Conservation (phyloP, 495 filamentous ascomycete genomes). For the Chaetomium fimeti region DNA sequence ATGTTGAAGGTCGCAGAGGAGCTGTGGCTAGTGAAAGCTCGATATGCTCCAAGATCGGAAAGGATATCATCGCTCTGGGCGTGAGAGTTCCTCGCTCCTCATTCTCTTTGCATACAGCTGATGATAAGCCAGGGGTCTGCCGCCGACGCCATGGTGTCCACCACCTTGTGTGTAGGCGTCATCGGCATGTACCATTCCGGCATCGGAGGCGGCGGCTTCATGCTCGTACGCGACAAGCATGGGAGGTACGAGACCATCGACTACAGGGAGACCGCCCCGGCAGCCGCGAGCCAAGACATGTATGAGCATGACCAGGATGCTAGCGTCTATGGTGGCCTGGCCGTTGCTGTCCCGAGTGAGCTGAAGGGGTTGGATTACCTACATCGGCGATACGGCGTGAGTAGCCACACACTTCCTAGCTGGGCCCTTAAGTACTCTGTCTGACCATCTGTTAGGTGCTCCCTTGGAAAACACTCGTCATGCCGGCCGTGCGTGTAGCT, state of each 20-base stretch:
- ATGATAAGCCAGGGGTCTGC: constrained; percentile 56
- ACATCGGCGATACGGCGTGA: constrained; percentile 61
- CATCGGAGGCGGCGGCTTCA: constrained; percentile 87
- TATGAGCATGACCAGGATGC: constrained; percentile 50
- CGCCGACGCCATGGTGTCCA: constrained; percentile 71
- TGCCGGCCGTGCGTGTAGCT: constrained; percentile 71
- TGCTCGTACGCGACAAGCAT: constrained; percentile 63
- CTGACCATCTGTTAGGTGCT: constrained; percentile 21
- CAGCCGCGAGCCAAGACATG: constrained; percentile 76
- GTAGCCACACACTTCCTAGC: constrained; percentile 3
- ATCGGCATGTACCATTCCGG: constrained; percentile 88
- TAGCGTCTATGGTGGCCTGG: constrained; percentile 44
- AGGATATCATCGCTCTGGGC: constrained; percentile 63
- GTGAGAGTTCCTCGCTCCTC: constrained; percentile 28
- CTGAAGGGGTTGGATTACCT: constrained; percentile 72
- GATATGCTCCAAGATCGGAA: constrained; percentile 74
- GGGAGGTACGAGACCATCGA: constrained; percentile 75
- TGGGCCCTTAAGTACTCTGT: background rate
- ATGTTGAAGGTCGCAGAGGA: constrained; percentile 46
- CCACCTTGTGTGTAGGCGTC: constrained; percentile 72
- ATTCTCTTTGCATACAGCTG: background rate
- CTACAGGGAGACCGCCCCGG: constrained; percentile 82
- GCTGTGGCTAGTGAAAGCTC: constrained; percentile 78
- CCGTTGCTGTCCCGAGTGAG: constrained; percentile 76
- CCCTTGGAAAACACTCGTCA: constrained; percentile 52